These are phyloP conservation scores for Fusarium vanettenii DNA, from an alignment of 2,329 filamentous ascomycete genomes.

Conservation along the genomic window DNA sequence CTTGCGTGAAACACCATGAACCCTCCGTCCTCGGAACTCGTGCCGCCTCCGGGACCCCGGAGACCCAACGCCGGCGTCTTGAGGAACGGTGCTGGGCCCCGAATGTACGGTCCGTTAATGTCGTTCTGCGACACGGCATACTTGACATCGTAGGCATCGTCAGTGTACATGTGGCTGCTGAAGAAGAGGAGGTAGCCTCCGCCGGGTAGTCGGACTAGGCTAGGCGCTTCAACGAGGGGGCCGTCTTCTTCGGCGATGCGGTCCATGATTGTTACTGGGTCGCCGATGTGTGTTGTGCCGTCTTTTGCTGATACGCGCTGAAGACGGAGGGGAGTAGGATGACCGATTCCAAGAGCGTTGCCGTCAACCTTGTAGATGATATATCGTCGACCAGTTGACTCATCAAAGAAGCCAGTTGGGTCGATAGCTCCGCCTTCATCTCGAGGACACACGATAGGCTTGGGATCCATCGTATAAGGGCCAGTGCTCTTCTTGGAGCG, in stretches of 20 bases:
- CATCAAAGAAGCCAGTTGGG: slow-evolving; percentile 68
- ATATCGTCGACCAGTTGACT: slow-evolving; percentile 63
- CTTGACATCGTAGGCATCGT: slow-evolving; percentile 66
- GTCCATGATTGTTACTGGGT: slow-evolving; percentile 60
- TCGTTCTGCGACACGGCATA: slow-evolving; percentile 62
- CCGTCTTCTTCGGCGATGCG: slow-evolving; percentile 56
- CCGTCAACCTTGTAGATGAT: slow-evolving; percentile 76
- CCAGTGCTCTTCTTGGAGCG: slow-evolving; percentile 59
- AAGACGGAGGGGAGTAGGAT: slow-evolving; percentile 67
- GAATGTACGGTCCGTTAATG: slow-evolving; percentile 53
- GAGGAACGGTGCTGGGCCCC: slow-evolving; percentile 48
- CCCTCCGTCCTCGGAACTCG: slow-evolving; percentile 45
- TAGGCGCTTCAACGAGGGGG: slow-evolving; percentile 71
- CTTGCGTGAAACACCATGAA: slow-evolving; percentile 53
- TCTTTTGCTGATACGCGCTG: slow-evolving; percentile 61
- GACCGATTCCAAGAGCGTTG: slow-evolving; percentile 61
- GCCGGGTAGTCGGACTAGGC: slow-evolving; percentile 57
- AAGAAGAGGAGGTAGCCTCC: slow-evolving; percentile 71
- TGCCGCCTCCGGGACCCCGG: slow-evolving; percentile 55
- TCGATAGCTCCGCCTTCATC: slow-evolving; percentile 72
- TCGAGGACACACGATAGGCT: slow-evolving; percentile 64
- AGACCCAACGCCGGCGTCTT: slow-evolving; percentile 52
- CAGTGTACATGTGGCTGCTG: slow-evolving; percentile 69
- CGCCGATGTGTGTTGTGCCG: slow-evolving; percentile 65
- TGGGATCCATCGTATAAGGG: slow-evolving; percentile 61